Base-by-base conservation (phyloP, 2,329 filamentous ascomycete genomes). In the Calonectria honghensis region DNA sequence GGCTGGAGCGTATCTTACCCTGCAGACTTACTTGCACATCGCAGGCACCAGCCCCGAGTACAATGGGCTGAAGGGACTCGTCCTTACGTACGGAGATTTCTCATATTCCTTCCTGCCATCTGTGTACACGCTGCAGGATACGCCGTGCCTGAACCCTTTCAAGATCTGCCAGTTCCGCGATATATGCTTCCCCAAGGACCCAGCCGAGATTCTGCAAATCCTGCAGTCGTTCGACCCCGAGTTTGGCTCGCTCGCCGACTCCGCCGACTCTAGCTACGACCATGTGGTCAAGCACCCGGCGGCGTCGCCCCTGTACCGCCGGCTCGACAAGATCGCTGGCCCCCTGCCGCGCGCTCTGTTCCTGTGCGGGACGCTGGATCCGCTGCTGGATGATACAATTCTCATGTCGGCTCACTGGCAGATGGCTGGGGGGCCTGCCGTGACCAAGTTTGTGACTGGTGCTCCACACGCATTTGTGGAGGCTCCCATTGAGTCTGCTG, bases 401-500 rank as follows among this genome's bases (percentile, higher is more conserved):
- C 68, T 77, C 11, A 78, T 78, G 73, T 74, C 70, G 48, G 57
- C 70, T 24, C 74, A 69, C 32, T 77, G 75, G 76, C 65, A 75
- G 63, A 67, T 70, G 32, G 72, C 75, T n/a, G 76, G 73, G 6
- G 72, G 68, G 7, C 48, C 63, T 50, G 72, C 75, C 20, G 59
- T 72, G 14, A 67, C 74, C 24, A 75, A 72, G 52, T 72, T 77
- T 39, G 64, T 75, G 16, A 54, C 73, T 4, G 75, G 76, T 3
- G 71, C 68, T 51, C 66, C 73, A 35, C 75, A 78, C 52, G 73
- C 50, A 2, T 77, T 73, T 57, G 68, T 74, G 31, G 65, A 69
- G 57, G 24, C 61, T 31, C 66, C 71, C 4, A 29, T 73, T 4
- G 71, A 73, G 48, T 52, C 66, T 6, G 66, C 57, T 5, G 71